Evolutionary conservation across 192 early-diverging fungal genomes (phyloP).

Genomic region (Backusella westeae): DNA sequence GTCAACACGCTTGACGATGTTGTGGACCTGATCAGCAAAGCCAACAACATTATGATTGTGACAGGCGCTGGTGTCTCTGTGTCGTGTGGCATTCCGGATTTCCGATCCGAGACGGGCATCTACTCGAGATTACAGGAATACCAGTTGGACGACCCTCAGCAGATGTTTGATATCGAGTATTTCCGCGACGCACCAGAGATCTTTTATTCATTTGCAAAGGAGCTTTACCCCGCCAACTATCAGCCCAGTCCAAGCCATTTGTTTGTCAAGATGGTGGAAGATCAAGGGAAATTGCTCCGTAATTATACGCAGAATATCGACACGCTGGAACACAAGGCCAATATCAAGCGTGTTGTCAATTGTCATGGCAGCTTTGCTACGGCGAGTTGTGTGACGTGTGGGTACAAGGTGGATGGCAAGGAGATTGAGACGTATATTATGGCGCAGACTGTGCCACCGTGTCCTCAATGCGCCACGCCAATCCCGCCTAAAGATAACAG

Average conservation of each 20-base stretch:
- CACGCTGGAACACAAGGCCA: conserved; percentile 85
- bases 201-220: conserved; percentile 94
- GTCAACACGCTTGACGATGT: conserved; percentile 68
- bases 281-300: conserved; percentile 78
- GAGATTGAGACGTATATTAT: conserved; percentile 82
- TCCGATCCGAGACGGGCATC: conserved; percentile 90
- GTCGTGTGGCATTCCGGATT: conserved; percentile 96
- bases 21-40: conserved; percentile 50
- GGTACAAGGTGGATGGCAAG: conserved; percentile 69
- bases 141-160: conserved; percentile 88
- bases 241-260: conserved; percentile 81
- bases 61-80: conserved; percentile 92
- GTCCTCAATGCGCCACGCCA: conserved; percentile 59
- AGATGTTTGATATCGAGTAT: conserved; percentile 96
- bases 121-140: conserved; percentile 89
- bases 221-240: conserved; percentile 89
- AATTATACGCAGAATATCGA: conserved; percentile 99
- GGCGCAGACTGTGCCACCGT: conserved; percentile 71
- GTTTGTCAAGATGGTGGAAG: conserved; percentile 89
- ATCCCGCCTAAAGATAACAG: conserved; percentile 22
- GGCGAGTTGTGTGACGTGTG: conserved; percentile 86
- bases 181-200: conserved; percentile 83
- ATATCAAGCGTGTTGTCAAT: conserved; percentile 78
- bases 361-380: conserved; percentile 97
- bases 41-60: conserved; percentile 83